Percentiles rank a stretch among this genome's conserved stretches.
These are phyloP conservation scores for Trichocladium uniseriatum DNA, from an alignment of 495 filamentous ascomycete species.

Conservation along the genomic window DNA sequence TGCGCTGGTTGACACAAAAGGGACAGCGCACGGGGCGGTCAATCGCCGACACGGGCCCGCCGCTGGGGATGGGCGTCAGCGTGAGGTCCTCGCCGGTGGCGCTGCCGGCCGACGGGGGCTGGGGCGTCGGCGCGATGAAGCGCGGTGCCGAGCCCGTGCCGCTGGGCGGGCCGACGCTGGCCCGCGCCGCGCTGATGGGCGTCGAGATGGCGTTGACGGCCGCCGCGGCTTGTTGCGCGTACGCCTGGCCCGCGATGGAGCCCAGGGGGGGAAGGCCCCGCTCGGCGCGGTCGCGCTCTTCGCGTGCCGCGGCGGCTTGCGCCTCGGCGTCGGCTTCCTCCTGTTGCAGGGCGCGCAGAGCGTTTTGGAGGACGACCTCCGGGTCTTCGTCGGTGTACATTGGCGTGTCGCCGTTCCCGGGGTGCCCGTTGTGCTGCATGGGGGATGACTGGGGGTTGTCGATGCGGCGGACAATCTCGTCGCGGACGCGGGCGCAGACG, in stretches of 20 bases:
- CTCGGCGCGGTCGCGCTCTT: constrained; percentile 37
- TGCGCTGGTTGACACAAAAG: constrained; percentile 47
- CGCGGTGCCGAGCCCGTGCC: neutral
- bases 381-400: constrained; percentile 37
- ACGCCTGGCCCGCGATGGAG: constrained; percentile 21
- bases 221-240: constrained; percentile 26
- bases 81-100: constrained; percentile 29
- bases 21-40: constrained; percentile 46
- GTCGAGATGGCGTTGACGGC: constrained; percentile 21
- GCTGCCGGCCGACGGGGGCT: neutral
- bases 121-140: constrained; percentile 17
- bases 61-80: constrained; percentile 42
- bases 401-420: constrained; percentile 8
- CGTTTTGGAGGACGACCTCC: constrained; percentile 42
- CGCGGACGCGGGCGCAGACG: constrained; percentile 41
- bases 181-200: constrained; percentile 1
- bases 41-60: constrained; percentile 30
- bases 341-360: constrained; percentile 38
- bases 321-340: constrained; percentile 43
- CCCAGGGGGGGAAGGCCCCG: constrained; percentile 33
- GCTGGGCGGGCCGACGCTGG: constrained; percentile 7
- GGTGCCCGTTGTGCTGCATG: constrained; percentile 9
- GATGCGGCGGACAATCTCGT: constrained; percentile 38
- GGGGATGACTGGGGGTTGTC: constrained; percentile 26
- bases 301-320: constrained; percentile 34